Evolutionary conservation across 2,329 filamentous ascomycete genomes (phyloP), one percentile per base, ranked within the genome.

Genomic region (Colletotrichum trifolii): DNA sequence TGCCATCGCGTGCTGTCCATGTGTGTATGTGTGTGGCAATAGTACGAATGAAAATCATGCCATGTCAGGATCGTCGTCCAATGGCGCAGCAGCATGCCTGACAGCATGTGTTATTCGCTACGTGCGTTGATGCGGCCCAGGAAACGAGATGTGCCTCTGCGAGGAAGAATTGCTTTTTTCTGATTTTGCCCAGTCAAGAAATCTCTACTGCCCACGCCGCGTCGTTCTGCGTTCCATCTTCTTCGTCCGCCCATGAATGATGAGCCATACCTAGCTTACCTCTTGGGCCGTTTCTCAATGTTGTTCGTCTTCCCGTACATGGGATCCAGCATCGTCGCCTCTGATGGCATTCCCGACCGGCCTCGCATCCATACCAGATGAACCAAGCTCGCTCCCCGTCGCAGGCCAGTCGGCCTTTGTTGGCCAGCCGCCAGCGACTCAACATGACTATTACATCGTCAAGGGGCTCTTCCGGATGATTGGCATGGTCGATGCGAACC

Each of bases 401-500:
- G 11, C 42, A 25, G 60, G 54, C n/a, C 12, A 13, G n/a, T 63
- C 60, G 13, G 60, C 60, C 47, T 60, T 59, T 10, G 48, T 60
- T 12, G 60, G 60, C 42, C 54, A 60, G 42, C 60, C 60, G n/a
- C 60, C 60, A 6, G 48, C 60, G 13, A 63, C 60, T 8, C 60
- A 53, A 11, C n/a, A 63, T 43, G 60, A 63, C 35, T 63, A 63
- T n/a, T 63, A 53, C 40, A 34, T 63, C 55, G 55, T 59, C 8
- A 63, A 63, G 39, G 60, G 60, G 7, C 36, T 63, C 5, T 48
- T 63, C 11, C 60, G 54, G n/a, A 54, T 53, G 60, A 6, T 9
- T 6, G 69, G 70, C 3, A 47, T 70, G 42, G 48, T 43, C 12
- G 66, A 68, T 2, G 68, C 60, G 13, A 71, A 72, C 45, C 67